Evolutionary conservation across 805 yeast species (phyloP).

Genomic region (Metschnikowia henanensis): DNA sequence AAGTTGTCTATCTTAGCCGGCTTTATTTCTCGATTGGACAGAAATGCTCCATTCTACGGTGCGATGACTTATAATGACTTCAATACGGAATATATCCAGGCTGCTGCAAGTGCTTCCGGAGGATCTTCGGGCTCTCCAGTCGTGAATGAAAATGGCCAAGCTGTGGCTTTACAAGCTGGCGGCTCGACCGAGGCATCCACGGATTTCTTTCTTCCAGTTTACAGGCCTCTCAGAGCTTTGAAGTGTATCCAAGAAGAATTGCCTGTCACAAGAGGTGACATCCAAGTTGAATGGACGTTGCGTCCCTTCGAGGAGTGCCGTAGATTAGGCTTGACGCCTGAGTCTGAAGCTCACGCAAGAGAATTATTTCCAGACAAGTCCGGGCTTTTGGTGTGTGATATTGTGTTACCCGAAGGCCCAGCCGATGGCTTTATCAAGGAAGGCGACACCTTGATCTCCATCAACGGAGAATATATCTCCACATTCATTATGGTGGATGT

Average conservation of each 20-base stretch:
- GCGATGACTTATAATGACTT: slow-evolving; percentile 85
- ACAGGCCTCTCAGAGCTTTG: slow-evolving; percentile 80
- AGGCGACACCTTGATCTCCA: slow-evolving; percentile 80
- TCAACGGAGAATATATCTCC: slow-evolving; percentile 63
- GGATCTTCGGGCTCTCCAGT: slow-evolving; percentile 97
- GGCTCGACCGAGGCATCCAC: slow-evolving; percentile 91
- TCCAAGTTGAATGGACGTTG: slow-evolving; percentile 85
- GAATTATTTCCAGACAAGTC: slow-evolving; percentile 66
- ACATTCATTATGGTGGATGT: slow-evolving; percentile 82
- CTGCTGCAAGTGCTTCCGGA: slow-evolving; percentile 95
- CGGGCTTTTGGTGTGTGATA: slow-evolving; percentile 81
- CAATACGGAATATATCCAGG: slow-evolving; percentile 92
- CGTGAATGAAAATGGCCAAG: slow-evolving; percentile 84
- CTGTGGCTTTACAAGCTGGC: slow-evolving; percentile 93
- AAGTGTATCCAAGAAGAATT: slow-evolving; percentile 59
- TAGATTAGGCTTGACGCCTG: slow-evolving; percentile 77
- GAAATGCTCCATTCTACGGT: slow-evolving; percentile 96
- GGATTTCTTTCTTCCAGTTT: slow-evolving; percentile 86
- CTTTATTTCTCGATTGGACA: slow-evolving; percentile 78
- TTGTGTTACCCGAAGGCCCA: slow-evolving; percentile 84
- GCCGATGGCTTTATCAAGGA: slow-evolving; percentile 71
- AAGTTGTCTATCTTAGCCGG: slow-evolving; percentile 87
- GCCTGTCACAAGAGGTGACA: slow-evolving; percentile 84
- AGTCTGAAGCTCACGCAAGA: slow-evolving; percentile 71
- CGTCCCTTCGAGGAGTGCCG: slow-evolving; percentile 91